Percentiles rank a stretch among this genome's conserved stretches.
Evolutionary conservation across 2,329 filamentous ascomycete species (phyloP).

Genomic region (Colletotrichum eleusines): DNA sequence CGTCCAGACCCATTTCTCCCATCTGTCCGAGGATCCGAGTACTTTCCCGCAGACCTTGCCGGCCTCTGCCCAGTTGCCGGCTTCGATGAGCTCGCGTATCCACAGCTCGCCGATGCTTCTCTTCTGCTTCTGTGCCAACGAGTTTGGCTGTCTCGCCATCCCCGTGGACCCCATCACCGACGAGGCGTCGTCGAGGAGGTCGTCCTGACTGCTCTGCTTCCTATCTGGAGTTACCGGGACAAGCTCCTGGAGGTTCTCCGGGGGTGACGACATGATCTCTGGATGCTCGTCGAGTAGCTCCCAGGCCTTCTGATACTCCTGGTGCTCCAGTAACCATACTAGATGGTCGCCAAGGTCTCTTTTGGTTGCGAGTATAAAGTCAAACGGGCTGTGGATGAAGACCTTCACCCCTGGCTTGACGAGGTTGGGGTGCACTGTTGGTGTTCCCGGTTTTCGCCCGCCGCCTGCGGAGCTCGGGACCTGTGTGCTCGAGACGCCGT

Average conservation of each 20-base stretch:
- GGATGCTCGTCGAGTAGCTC: slow-evolving; percentile 89
- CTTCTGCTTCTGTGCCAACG: slow-evolving; percentile 82
- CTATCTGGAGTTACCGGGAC: slow-evolving; percentile 57
- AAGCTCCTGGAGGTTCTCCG: slow-evolving; percentile 56
- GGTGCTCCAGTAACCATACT: slow-evolving; percentile 84
- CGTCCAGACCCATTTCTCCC: slow-evolving; percentile 96
- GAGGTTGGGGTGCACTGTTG: slow-evolving; percentile 63
- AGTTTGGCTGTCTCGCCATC: slow-evolving; percentile 34
- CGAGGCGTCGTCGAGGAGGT: slow-evolving; percentile 81
- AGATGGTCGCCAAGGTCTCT: slow-evolving; percentile 89
- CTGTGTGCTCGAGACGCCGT: slow-evolving; percentile 66
- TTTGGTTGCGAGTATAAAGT: slow-evolving; percentile 93
- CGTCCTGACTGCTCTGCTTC: slow-evolving; percentile 58
- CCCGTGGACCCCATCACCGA: slow-evolving; percentile 71
- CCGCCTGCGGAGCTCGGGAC: slow-evolving; percentile 55
- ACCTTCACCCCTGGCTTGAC: slow-evolving; percentile 75
- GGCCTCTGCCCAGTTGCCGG: slow-evolving; percentile 80
- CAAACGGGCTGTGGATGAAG: slow-evolving; percentile 96
- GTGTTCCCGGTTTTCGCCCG: slow-evolving; percentile 42
- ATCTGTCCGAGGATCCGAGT: slow-evolving; percentile 80
- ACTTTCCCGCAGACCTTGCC: slow-evolving; percentile 87
- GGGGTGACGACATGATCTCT: slow-evolving; percentile 68
- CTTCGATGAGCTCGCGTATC: slow-evolving; percentile 86
- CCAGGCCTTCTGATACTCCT: slow-evolving; percentile 89
- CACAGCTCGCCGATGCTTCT: slow-evolving; percentile 91